Percentiles rank a stretch among this genome's conserved stretches.
phyloP scores from a whole-genome alignment of 495 filamentous ascomycete genomes.

The Xylaria palmicola region DNA sequence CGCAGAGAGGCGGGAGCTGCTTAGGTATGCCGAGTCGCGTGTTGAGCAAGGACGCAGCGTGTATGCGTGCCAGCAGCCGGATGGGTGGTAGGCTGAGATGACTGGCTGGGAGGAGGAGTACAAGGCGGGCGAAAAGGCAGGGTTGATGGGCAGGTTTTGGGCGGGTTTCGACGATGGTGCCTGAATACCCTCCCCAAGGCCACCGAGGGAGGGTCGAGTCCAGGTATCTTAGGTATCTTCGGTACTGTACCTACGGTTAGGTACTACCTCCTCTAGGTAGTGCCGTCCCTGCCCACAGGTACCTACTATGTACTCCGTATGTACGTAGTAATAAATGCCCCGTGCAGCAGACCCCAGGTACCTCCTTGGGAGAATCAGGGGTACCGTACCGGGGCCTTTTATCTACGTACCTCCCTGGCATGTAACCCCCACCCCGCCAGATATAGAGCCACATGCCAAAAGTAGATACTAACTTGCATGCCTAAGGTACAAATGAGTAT shows the following conservation, averaged over 20 bases:
- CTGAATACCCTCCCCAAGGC: background rate
- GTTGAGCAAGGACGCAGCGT: conserved; percentile 8
- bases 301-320: no score
- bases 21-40: conserved; percentile 11
- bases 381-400: no score
- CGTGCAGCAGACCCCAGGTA: no score
- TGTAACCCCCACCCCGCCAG: no score
- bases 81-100: background rate
- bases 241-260: no score
- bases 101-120: background rate
- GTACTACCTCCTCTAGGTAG: no score
- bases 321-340: no score
- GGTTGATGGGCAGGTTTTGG: conserved; percentile 15
- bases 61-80: background rate
- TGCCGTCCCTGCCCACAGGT: background rate
- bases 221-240: no score
- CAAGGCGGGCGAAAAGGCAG: conserved; percentile 16
- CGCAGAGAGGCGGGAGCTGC: background rate
- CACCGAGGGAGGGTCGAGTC: background rate
- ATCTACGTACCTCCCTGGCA: no score
- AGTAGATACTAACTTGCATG: background rate
- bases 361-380: no score
- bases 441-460: background rate
- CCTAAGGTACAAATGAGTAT: background rate
- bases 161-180: conserved; percentile 20